Base-by-base conservation (phyloP, 2,329 filamentous ascomycete genomes). In the Aspergillus sp. region DNA sequence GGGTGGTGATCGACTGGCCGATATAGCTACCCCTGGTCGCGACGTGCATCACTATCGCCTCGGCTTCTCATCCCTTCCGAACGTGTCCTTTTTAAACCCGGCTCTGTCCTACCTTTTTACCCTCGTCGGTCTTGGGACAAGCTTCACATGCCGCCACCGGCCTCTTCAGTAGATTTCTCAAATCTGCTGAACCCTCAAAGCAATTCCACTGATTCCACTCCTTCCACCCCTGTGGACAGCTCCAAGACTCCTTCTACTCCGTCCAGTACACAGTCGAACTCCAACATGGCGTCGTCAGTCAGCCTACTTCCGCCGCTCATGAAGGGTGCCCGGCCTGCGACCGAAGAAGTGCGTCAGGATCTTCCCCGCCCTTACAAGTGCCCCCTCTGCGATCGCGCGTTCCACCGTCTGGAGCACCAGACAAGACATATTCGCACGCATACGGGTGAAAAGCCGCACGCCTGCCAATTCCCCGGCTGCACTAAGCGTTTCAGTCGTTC, bases 331-430 rank as follows among this genome's bases (percentile, higher is more conserved):
- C 73, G 88, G 51, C 86, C 87, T 49, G 83, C 82, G 66, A 84
- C 88, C 60, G 86, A 91, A 72, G 75, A 77, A 64, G 69, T 73
- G 30, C 86, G 78, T 78, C 91, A 84, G 82, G 94, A 98, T 78
- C 86, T 98, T 57, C 95, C 95, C 61, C 89, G 95, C 59, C 94
- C 94, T 0, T 99, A 99, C 87, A 98, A 98, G 83, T 99, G 94
- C 78, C 93, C 94, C 62, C 86, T 99, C 64, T 99, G 95, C 82
- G 94, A 97, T 72, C 96, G 97, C 84, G 94, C 95, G 62, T 99
- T 99, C 81, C 95, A 98, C 83, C 92, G 95, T 64, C 85, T 99
- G 44, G 94, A 98, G 82, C 94, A 98, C 77, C 94, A 97, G 83
- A 89, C 86, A 61, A 80, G 88, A 70, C 94, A 99, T 79, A 98